Conservation (phyloP, 1,284 basidiomycete genomes). For the Boletellus sp. region DNA sequence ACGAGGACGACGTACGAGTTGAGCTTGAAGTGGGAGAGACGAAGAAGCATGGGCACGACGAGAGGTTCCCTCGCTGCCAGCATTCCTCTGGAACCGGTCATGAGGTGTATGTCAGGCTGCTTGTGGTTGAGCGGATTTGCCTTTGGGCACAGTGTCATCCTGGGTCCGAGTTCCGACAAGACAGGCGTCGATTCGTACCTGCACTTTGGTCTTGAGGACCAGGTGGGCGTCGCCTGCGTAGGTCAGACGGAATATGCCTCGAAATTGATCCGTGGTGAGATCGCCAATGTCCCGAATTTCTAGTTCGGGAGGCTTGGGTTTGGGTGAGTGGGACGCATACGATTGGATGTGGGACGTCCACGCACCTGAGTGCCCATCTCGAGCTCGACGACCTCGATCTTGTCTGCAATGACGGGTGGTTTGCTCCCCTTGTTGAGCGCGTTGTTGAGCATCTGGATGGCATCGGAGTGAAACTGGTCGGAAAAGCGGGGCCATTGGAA, state of each 20-base stretch:
- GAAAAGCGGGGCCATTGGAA: conserved; percentile 99
- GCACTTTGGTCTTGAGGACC: conserved; percentile 93
- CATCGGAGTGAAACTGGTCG: conserved; percentile 90
- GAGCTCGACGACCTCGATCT: conserved; percentile 95
- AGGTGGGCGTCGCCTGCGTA: conserved; percentile 97
- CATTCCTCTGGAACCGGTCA: conserved; percentile 76
- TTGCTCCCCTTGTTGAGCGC: conserved; percentile 98
- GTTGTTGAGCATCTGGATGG: conserved; percentile 89
- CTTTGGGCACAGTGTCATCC: conserved; percentile 38
- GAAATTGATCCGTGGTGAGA: conserved; percentile 91
- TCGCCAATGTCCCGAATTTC: conserved; percentile 98
- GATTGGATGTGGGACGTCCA: conserved; percentile 8
- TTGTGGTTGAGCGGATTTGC: conserved; percentile 95
- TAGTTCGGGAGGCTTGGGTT: conserved; percentile 83
- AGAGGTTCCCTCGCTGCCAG: conserved; percentile 90
- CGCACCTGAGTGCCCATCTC: conserved; percentile 96
- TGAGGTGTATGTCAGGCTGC: conserved; percentile 76
- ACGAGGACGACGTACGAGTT: conserved; percentile 97
- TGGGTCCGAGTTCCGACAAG: not conserved
- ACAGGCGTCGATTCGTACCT: conserved; percentile 49
- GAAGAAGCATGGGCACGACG: conserved; percentile 96
- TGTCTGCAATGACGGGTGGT: conserved; percentile 95
- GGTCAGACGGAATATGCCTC: conserved; percentile 94
- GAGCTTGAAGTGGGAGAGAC: conserved; percentile 91
- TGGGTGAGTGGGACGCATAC: too few species aligned